Evolutionary conservation across 305 asterid species (phyloP).

Genomic region (Withania somnifera): DNA sequence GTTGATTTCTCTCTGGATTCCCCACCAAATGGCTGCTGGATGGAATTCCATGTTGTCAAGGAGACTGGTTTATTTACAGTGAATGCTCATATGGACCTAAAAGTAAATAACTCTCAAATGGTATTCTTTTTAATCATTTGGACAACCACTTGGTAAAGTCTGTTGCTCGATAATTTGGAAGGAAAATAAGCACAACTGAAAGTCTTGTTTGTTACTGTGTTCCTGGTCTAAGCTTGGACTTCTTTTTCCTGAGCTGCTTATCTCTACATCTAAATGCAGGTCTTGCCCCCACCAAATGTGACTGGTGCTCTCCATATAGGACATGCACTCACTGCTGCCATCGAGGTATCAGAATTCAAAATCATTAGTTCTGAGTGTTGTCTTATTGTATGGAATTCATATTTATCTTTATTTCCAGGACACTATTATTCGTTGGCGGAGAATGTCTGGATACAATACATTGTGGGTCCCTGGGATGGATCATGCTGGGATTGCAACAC

Average conservation of each 20-base stretch:
- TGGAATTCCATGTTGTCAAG: neutral
- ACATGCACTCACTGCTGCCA: slow-evolving; percentile 94
- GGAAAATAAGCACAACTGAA: neutral
- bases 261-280: slow-evolving; percentile 35
- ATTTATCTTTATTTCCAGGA: slow-evolving; percentile 41
- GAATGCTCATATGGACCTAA: neutral
- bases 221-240: neutral
- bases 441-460: slow-evolving; percentile 94
- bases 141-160: neutral
- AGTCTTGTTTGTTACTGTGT: neutral
- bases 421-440: slow-evolving; percentile 85
- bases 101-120: neutral
- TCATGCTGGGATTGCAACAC: slow-evolving; percentile 98
- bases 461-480: slow-evolving; percentile 98
- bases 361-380: slow-evolving; percentile 2
- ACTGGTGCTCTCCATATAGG: slow-evolving; percentile 97
- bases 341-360: slow-evolving; percentile 45
- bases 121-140: neutral
- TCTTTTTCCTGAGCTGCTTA: neutral
- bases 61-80: neutral
- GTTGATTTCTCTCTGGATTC: neutral
- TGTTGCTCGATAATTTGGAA: neutral
- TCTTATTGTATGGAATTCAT: neutral
- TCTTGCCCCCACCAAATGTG: slow-evolving; percentile 91
- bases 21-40: neutral